Conservation (phyloP, 2,329 filamentous ascomycete genomes). For the Spiromastix sp. region DNA sequence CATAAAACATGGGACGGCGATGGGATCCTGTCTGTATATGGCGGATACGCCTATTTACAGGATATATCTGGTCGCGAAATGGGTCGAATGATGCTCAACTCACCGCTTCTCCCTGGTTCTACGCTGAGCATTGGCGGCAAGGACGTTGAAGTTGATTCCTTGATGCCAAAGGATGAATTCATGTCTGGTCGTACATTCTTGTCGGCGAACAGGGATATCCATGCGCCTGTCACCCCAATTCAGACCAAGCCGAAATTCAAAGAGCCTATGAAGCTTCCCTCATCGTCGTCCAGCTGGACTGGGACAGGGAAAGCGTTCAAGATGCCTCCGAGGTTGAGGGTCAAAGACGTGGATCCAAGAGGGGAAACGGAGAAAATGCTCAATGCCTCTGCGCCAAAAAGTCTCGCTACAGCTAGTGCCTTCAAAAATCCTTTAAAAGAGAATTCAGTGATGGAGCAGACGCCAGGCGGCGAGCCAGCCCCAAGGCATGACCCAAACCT, state of each 20-base stretch:
- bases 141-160: constrained; percentile 56
- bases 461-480: constrained; percentile 36
- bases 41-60: constrained; percentile 49
- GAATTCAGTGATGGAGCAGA: constrained; percentile 40
- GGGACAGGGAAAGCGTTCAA: constrained; percentile 3
- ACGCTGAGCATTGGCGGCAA: constrained; percentile 54
- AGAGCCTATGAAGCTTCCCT: neutral
- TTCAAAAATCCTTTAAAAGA: constrained; percentile 55
- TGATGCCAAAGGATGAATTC: constrained; percentile 51
- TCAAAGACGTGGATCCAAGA: constrained; percentile 4
- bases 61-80: constrained; percentile 55
- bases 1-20: constrained; percentile 72
- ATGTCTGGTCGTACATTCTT: constrained; percentile 26
- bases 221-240: constrained; percentile 6
- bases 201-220: constrained; percentile 16
- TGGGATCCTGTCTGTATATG: constrained; percentile 49
- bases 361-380: constrained; percentile 30
- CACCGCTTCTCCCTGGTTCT: constrained; percentile 49
- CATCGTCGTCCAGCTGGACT: neutral
- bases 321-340: constrained; percentile 14
- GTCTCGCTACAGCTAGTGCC: constrained; percentile 30
- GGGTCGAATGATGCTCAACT: constrained; percentile 46
- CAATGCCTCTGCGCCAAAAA: constrained; percentile 28
- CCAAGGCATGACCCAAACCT: constrained; percentile 56
- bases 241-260: constrained; percentile 10